Conservation (phyloP, 805 yeast species). For the Barnettozyma wickerhamii region DNA sequence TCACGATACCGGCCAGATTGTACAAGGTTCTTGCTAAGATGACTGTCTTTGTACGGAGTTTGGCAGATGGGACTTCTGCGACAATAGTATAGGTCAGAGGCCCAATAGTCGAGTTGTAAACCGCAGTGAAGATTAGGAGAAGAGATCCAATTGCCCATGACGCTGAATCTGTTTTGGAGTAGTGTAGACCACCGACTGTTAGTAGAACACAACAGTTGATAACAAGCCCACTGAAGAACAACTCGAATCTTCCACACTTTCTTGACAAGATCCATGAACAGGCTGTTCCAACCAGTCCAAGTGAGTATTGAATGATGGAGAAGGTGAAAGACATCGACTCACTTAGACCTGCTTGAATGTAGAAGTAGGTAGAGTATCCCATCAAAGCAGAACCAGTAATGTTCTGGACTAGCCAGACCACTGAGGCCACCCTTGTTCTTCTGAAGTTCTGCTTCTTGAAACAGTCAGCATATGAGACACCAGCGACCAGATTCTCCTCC, state of each 20-base stretch:
- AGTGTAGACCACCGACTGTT: constrained; percentile 27
- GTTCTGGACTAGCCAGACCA: constrained; percentile 40
- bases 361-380: constrained; percentile 47
- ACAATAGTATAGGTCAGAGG: constrained; percentile 37
- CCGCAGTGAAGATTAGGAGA: constrained; percentile 26
- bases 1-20: constrained; percentile 30
- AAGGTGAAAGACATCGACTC: constrained; percentile 38
- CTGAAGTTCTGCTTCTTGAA: constrained; percentile 40
- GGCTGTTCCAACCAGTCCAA: constrained; percentile 31
- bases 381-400: constrained; percentile 43
- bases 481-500: constrained; percentile 21
- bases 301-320: constrained; percentile 31
- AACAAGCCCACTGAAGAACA: constrained; percentile 25
- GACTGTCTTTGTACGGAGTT: constrained; percentile 37
- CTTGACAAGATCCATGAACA: constrained; percentile 30
- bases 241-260: constrained; percentile 27
- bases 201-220: constrained; percentile 16
- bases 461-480: constrained; percentile 36
- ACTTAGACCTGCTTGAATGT: constrained; percentile 43
- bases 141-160: constrained; percentile 30
- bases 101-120: constrained; percentile 36
- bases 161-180: constrained; percentile 7
- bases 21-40: constrained; percentile 30
- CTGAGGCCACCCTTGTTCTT: constrained; percentile 38
- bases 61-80: constrained; percentile 37